Conservation (phyloP, 2,329 filamentous ascomycete species). For the Dactylellina haptotyla region DNA sequence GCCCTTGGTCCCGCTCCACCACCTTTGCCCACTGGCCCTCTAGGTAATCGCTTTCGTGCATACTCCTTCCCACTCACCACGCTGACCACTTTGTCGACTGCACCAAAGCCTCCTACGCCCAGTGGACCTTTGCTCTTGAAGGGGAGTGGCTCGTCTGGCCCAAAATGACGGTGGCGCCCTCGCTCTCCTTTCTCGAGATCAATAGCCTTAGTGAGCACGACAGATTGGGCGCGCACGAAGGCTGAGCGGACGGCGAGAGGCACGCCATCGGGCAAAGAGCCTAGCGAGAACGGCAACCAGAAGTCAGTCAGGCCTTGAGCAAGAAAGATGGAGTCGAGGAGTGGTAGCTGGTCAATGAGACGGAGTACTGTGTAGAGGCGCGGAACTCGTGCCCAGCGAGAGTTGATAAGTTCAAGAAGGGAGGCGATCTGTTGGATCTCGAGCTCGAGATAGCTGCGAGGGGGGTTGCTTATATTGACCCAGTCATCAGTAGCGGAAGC, state of each 20-base stretch:
- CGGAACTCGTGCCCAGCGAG: constrained; percentile 43
- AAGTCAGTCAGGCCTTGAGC: constrained; percentile 52
- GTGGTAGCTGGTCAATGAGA: constrained; percentile 51
- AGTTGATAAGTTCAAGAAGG: constrained; percentile 22
- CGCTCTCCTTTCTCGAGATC: constrained; percentile 54
- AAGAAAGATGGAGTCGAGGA: constrained; percentile 55
- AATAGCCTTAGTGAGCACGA: constrained; percentile 49
- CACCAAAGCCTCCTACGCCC: constrained; percentile 56
- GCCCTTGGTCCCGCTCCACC: constrained; percentile 53
- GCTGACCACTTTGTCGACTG: constrained; percentile 56
- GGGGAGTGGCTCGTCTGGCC: constrained; percentile 45
- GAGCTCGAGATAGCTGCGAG: constrained; percentile 3
- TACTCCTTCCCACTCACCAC: constrained; percentile 57
- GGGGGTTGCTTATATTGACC: constrained; percentile 4
- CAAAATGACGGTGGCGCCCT: constrained; percentile 48
- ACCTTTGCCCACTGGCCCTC: constrained; percentile 30
- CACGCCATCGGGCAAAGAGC: constrained; percentile 49
- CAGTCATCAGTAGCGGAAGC: not conserved
- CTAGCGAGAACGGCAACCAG: constrained; percentile 55
- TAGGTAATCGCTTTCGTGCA: constrained; percentile 59
- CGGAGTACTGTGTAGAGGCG: constrained; percentile 55
- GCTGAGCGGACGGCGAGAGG: constrained; percentile 25
- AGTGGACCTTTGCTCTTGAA: constrained; percentile 54
- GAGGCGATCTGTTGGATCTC: constrained; percentile 21
- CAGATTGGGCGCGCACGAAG: constrained; percentile 52